Percentiles rank a stretch among this genome's conserved stretches.
These are phyloP conservation scores for Zygotorulaspora sp. DNA, from an alignment of 805 yeast genomes.

Conservation along the genomic window DNA sequence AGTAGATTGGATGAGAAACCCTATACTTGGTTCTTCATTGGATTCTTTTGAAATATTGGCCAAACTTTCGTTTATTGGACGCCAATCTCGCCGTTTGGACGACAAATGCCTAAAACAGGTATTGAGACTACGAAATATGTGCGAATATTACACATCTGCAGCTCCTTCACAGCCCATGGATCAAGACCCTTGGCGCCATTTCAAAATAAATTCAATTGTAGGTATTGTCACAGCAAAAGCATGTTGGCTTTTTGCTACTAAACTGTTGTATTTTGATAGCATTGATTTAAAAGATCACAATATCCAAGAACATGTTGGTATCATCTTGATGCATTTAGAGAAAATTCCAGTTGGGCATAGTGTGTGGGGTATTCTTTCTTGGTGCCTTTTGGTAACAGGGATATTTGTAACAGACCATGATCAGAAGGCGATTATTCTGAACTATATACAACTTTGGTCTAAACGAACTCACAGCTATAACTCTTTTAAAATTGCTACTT, in stretches of 20 bases:
- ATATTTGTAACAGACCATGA: conserved; percentile 12
- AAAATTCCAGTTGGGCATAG: conserved; percentile 20
- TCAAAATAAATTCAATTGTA: conserved; percentile 16
- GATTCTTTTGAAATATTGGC: conserved; percentile 38
- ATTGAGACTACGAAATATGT: conserved; percentile 14
- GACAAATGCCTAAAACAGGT: conserved; percentile 14
- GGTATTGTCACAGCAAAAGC: conserved; percentile 20
- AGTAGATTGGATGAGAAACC: conserved; percentile 41
- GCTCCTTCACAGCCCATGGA: conserved; percentile 15
- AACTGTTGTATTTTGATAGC: conserved; percentile 14
- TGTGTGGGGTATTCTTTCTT: conserved; percentile 21
- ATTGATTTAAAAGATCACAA: conserved; percentile 11
- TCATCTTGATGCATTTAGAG: conserved; percentile 13
- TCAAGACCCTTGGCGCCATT: conserved; percentile 17
- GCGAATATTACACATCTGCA: conserved; percentile 20
- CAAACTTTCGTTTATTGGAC: conserved; percentile 39
- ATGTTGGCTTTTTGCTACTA: conserved; percentile 20
- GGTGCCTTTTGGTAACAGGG: conserved; percentile 20
- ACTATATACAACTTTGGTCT: conserved; percentile 16
- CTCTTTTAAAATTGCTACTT: conserved; percentile 17
- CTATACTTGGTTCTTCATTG: conserved; percentile 39
- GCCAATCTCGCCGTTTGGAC: conserved; percentile 20
- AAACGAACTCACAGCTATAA: conserved; percentile 23
- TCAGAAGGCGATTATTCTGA: conserved; percentile 16
- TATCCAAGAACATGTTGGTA: conserved; percentile 15